Conservation (phyloP, 345 rosid species). For the Aurinia saxatilis region DNA sequence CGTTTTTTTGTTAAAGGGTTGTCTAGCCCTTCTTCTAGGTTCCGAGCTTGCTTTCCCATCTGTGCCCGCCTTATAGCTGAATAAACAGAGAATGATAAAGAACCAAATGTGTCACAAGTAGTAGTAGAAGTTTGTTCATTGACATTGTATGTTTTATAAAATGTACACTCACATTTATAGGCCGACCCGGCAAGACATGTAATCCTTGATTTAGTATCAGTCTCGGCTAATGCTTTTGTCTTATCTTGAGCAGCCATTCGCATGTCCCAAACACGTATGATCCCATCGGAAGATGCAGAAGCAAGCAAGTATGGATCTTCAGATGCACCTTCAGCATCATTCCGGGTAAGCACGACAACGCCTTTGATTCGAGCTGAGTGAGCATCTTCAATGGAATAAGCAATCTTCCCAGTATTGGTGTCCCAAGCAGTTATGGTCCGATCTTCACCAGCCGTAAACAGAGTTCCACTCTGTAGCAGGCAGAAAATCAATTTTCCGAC, state of each 20-base stretch:
- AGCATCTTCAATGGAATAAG: constrained; percentile 67
- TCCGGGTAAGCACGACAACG: constrained; percentile 56
- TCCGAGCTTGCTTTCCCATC: constrained; percentile 1
- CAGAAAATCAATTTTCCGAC: no score
- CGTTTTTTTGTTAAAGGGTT: no score
- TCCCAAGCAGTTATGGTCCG: constrained; percentile 86
- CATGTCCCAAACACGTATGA: constrained; percentile 89
- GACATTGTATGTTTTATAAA: neutral
- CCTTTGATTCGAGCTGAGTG: constrained; percentile 88
- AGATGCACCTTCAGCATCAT: constrained; percentile 26
- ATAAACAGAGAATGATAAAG: neutral
- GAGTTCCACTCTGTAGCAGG: constrained; percentile 58
- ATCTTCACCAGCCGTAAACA: constrained; percentile 88
- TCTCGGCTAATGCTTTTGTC: constrained; percentile 71
- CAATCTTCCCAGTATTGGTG: constrained; percentile 66
- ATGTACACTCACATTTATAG: constrained; percentile 47
- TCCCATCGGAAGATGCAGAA: constrained; percentile 89
- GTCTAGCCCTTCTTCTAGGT: constrained; percentile 13
- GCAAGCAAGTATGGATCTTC: constrained; percentile 69
- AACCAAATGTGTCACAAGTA: neutral
- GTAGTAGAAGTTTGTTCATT: neutral
- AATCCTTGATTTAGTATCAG: constrained; percentile 73
- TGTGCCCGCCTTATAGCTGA: constrained; percentile 14
- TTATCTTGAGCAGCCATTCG: constrained; percentile 62
- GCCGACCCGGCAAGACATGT: constrained; percentile 90